These are phyloP conservation scores for Entoloma clypeatum DNA, from an alignment of 1,284 basidiomycete genomes.

Conservation along the genomic window DNA sequence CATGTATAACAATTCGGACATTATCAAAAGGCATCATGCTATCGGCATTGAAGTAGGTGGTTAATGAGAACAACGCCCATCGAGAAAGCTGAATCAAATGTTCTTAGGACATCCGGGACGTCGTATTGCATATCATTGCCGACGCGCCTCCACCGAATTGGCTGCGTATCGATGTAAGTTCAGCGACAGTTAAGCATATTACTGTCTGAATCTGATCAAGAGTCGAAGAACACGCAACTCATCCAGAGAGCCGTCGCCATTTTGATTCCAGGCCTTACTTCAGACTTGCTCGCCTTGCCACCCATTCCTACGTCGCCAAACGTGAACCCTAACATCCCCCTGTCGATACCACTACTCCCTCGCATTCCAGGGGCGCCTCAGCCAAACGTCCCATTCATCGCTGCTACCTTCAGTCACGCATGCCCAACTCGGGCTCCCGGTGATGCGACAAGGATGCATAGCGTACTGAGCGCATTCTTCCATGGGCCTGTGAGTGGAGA, in stretches of 20 bases:
- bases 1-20: conserved; percentile 75
- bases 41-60: conserved; percentile 71
- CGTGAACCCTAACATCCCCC: conserved; percentile 60
- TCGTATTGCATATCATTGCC: conserved; percentile 76
- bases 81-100: too few species aligned
- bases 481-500: conserved; percentile 73
- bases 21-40: conserved; percentile 64
- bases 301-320: conserved; percentile 62
- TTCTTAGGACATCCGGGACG: conserved; percentile 77
- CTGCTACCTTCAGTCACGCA: conserved; percentile 83
- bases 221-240: conserved; percentile 63
- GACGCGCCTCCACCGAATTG: conserved; percentile 80
- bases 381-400: conserved; percentile 64
- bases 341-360: conserved; percentile 55
- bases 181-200: not conserved
- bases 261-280: conserved; percentile 78
- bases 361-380: conserved; percentile 31
- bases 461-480: conserved; percentile 80
- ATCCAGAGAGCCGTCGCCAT: conserved; percentile 77
- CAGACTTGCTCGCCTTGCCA: conserved; percentile 65
- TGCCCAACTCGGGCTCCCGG: conserved; percentile 89
- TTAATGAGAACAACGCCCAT: too few species aligned
- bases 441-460: conserved; percentile 79
- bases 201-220: not conserved
- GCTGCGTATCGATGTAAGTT: conserved; percentile 74